Base-by-base conservation (phyloP, 2,329 filamentous ascomycete genomes). In the Cadophora luteo-olivacea region DNA sequence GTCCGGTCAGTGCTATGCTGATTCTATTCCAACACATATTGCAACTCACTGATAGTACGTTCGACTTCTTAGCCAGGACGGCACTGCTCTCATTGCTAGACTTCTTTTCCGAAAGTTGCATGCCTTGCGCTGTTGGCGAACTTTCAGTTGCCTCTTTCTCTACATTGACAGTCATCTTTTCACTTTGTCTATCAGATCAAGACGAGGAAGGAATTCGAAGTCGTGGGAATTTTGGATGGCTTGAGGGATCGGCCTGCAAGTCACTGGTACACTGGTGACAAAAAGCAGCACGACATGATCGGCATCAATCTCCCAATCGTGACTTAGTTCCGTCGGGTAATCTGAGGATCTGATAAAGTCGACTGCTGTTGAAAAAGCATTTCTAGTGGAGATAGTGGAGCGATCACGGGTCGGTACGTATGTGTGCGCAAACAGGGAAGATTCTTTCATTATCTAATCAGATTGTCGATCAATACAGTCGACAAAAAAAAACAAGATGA, bases 271-370 rank as follows among this genome's bases (percentile, higher is more conserved):
- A 48, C 16, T 49, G 25, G n/a, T 22, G 11, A 24, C 24, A 48
- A n/a, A 45, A 33, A 61, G 24, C 24, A 48, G 12, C 22, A 48
- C 14, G 24, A 11, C 38, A 49, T 29, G 25, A 29, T 61, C 58
- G 38, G 58, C 58, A 24, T 4, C 19, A 14, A 22, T 48, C 4
- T 14, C 14, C 38, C 58, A 29, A 14, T 7, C 25, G 48, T 22
- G 12, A 32, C 14, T 2, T 22, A 33, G 41, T 32, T 6, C 58
- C n/a, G 36, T 14, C 38, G 58, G 58, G 16, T 61, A 48, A 61
- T 48, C 58, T 61, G 24, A 61, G 58, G 58, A 61, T 61, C 58
- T 61, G 41, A 61, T 38, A 49, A 48, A 11, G 38, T 29, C 24
- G 5, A 61, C 36, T 11, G 57, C 25, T 32, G 12, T 61, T 19